A percentile compares a stretch with the other conserved stretches of the same genome.
Evolutionary conservation across 768 basidiomycete species (phyloP).

Genomic region (Pisolithus microcarpus): DNA sequence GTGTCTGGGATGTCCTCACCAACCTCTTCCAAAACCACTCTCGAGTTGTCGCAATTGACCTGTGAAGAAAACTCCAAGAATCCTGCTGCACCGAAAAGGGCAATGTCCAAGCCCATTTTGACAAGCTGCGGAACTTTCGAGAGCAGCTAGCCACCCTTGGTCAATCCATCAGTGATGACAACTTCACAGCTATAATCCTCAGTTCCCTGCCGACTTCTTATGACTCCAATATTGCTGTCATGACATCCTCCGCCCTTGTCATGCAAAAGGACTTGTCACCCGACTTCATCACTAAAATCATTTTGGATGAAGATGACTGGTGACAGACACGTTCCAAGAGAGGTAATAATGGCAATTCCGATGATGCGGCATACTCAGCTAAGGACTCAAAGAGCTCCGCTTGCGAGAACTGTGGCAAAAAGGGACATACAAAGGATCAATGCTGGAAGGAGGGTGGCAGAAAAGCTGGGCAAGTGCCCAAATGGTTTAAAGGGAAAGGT

Average conservation of each 20-base stretch:
- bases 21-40: neutral
- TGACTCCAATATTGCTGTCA: conserved; percentile 23
- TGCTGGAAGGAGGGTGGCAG: no score
- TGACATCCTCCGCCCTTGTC: conserved; percentile 12
- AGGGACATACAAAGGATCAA: no score
- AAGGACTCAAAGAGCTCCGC: no score
- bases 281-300: neutral
- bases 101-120: no score
- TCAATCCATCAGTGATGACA: conserved; percentile 12
- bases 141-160: conserved; percentile 31
- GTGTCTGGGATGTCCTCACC: neutral
- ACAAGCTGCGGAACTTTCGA: conserved; percentile 17
- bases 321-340: neutral
- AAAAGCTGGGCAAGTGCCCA: no score
- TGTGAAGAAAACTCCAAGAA: no score
- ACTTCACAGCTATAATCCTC: conserved; percentile 25
- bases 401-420: no score
- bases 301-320: neutral
- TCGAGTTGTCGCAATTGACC: no score
- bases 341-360: neutral
- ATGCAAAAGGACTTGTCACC: conserved; percentile 4
- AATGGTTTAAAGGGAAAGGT: no score
- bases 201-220: conserved; percentile 30
- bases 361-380: no score
- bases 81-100: no score